Evolutionary conservation across 352 stramenopile species (phyloP), one percentile per base, ranked within the genome.

Genomic region (Globisporangium radiosum): DNA sequence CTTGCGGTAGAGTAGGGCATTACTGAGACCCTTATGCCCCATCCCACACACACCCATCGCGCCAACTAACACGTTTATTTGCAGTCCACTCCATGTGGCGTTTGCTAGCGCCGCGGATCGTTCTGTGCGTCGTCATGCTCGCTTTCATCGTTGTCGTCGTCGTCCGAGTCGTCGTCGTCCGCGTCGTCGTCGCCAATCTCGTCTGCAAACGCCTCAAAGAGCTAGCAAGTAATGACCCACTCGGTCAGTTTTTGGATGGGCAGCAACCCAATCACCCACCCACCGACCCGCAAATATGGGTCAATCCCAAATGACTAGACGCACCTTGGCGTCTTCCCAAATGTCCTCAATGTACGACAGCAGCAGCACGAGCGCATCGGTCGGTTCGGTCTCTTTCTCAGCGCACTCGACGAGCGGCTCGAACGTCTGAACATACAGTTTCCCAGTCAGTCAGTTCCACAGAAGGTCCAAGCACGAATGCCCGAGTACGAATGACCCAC

Each of bases 281-380:
- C n/a, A n/a, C 3, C 43, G 39, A 47, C 7, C 17, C 5, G 17
- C 17, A 19, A 19, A 19, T 19, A 19, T 19, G 17, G 17, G 17
- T 19, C 17, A 19, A 19, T 19, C 17, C 17, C 17, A 19, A 19
- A 19, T 19, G 17, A 19, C 17, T 19, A 19, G 17, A 42, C 59
- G 36, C 47, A 87, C 76, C 71, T 85, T 84, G 70, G 75, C 77
- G 52, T 88, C 81, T 37, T 78, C 71, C 81, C 80, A 88, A 19
- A 70, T 70, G 36, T 87, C 68, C 39, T 91, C 81, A 5, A 91
- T 64, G 60, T 87, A 87, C 7, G 68, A 68, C 3, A 88, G 53
- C 40, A 91, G 81, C 51, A 66, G 69, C 38, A 85, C 74, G 37
- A 86, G 69, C 52, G 75, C 77, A 55, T 87, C 76, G 5, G 69